phyloP scores from a whole-genome alignment of 106 monocot genomes.

The Platanthera guangdongensis region DNA sequence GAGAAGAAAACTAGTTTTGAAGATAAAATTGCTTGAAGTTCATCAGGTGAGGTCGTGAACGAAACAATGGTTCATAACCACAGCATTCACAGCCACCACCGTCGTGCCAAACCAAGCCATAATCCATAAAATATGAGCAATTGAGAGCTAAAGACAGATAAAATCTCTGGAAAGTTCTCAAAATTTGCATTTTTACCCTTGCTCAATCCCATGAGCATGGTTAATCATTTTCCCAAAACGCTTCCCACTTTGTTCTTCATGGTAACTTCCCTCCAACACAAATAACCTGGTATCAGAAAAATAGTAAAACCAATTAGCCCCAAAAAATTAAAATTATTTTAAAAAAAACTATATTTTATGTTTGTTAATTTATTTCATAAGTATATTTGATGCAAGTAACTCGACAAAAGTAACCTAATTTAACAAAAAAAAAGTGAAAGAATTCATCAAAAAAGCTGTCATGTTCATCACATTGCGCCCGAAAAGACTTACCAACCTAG shows the following conservation, averaged over 20 bases:
- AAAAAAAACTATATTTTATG: not conserved
- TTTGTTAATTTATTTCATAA: no score
- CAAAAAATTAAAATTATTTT: not conserved
- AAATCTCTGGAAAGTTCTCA: not conserved
- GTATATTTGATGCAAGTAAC: not conserved
- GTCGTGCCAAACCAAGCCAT: no score
- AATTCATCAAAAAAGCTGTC: constrained; percentile 11
- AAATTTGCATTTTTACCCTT: constrained; percentile 6
- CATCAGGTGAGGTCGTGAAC: no score
- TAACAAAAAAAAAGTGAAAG: constrained; percentile 1
- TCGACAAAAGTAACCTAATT: not conserved
- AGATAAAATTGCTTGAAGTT: no score
- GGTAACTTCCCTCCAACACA: constrained; percentile 10
- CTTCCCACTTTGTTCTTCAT: constrained; percentile 2
- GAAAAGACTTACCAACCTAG: not conserved
- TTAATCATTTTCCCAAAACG: constrained; percentile 8
- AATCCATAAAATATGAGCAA: no score
- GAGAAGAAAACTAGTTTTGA: no score
- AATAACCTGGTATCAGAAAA: constrained; percentile 3
- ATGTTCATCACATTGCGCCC: constrained; percentile 1
- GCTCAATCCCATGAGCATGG: constrained; percentile 4
- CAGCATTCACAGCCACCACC: no score
- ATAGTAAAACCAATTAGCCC: not conserved
- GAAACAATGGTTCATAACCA: no score
- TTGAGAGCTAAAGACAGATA: no score